phyloP scores from a whole-genome alignment of 805 yeast genomes.

The Helenozyma baotianmanensis region DNA sequence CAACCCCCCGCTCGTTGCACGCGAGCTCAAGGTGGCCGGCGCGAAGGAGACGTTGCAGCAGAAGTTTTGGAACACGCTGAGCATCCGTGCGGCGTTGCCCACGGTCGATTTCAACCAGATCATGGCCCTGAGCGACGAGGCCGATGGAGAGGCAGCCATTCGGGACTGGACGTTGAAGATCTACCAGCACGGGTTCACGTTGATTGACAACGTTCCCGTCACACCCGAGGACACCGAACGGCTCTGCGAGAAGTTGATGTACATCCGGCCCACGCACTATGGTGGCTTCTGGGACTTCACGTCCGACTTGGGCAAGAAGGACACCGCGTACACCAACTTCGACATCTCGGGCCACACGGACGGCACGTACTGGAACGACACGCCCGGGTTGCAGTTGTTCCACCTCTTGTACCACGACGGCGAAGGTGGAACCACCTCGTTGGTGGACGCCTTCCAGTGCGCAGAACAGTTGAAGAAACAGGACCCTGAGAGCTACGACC shows the following conservation, averaged over 20 bases:
- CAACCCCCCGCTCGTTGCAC: conserved; percentile 42
- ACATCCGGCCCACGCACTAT: conserved; percentile 64
- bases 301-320: conserved; percentile 60
- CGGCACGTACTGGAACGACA: conserved; percentile 71
- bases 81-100: conserved; percentile 40
- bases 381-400: conserved; percentile 68
- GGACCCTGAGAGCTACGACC: conserved; percentile 48
- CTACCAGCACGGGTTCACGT: conserved; percentile 56
- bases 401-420: conserved; percentile 63
- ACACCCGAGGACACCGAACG: conserved; percentile 55
- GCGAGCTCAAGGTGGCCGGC: conserved; percentile 22
- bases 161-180: conserved; percentile 53
- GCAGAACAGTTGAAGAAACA: conserved; percentile 45
- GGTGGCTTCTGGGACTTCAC: conserved; percentile 84
- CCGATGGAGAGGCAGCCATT: conserved; percentile 39
- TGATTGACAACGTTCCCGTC: conserved; percentile 58
- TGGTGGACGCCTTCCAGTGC: conserved; percentile 63
- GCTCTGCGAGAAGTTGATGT: conserved; percentile 53
- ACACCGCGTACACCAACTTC: conserved; percentile 67
- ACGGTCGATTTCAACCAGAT: conserved; percentile 45
- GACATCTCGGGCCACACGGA: conserved; percentile 65
- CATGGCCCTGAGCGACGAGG: conserved; percentile 29
- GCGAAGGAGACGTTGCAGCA: conserved; percentile 26
- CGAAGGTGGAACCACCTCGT: conserved; percentile 61
- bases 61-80: conserved; percentile 42